A percentile compares a stretch with the other conserved stretches of the same genome.
These are phyloP conservation scores for Dichotomocladium elegans DNA, from an alignment of 371 early-diverging fungal species.

Conservation along the genomic window DNA sequence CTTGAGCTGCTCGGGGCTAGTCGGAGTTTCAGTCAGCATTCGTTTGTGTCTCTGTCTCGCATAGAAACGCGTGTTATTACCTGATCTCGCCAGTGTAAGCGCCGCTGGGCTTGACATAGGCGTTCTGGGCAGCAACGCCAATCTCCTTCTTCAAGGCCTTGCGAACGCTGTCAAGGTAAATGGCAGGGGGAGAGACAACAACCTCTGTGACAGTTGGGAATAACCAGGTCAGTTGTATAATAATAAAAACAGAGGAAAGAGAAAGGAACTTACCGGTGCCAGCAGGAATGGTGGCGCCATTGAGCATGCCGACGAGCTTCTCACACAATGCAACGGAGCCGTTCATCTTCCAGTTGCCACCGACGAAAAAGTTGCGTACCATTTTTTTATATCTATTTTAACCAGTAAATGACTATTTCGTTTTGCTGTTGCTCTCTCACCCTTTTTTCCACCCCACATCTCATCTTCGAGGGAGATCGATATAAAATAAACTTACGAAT, in stretches of 20 bases:
- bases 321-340: slow-evolving; percentile 74
- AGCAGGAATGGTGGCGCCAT: slow-evolving; percentile 54
- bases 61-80: slow-evolving; percentile 26
- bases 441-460: too few species aligned
- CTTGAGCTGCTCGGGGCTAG: slow-evolving; percentile 90
- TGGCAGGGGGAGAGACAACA: slow-evolving; percentile 95
- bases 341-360: slow-evolving; percentile 98
- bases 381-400: too few species aligned
- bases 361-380: slow-evolving; percentile 69
- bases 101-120: slow-evolving; percentile 82
- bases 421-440: too few species aligned
- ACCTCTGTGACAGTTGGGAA: slow-evolving; percentile 65
- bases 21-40: background rate
- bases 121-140: slow-evolving; percentile 96
- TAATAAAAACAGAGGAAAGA: background rate
- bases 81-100: slow-evolving; percentile 99
- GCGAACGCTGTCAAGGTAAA: slow-evolving; percentile 86
- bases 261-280: slow-evolving; percentile 32
- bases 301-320: slow-evolving; percentile 72
- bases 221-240: background rate
- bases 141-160: slow-evolving; percentile 73
- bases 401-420: too few species aligned
- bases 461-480: too few species aligned
- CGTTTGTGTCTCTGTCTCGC: too few species aligned
- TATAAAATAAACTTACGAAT: too few species aligned